Evolutionary conservation across 345 rosid species (phyloP).

Genomic region (Eucalyptus curtisii): DNA sequence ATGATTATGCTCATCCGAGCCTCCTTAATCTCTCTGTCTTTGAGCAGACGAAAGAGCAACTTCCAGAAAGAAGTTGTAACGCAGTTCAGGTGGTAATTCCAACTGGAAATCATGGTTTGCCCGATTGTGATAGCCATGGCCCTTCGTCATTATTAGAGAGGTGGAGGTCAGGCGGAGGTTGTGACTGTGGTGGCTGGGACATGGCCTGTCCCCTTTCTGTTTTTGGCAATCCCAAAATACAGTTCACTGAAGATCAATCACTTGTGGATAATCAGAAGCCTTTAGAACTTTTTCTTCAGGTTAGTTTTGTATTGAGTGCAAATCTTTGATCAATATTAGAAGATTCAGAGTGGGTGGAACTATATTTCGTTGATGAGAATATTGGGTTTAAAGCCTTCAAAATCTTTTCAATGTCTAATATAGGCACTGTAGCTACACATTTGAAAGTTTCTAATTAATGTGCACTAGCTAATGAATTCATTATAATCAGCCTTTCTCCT

Average conservation of each 20-base stretch:
- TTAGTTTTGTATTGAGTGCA: slow-evolving; percentile 3
- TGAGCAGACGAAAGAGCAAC: slow-evolving; percentile 20
- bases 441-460: neutral
- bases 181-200: slow-evolving; percentile 99
- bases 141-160: slow-evolving; percentile 74
- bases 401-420: neutral
- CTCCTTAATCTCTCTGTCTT: slow-evolving; percentile 19
- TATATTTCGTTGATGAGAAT: neutral
- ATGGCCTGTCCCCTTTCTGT: slow-evolving; percentile 84
- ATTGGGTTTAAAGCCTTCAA: neutral
- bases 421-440: neutral
- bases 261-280: slow-evolving; percentile 31
- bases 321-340: neutral
- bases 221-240: slow-evolving; percentile 38
- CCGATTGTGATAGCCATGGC: slow-evolving; percentile 36
- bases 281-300: slow-evolving; percentile 63
- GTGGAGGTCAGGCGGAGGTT: slow-evolving; percentile 91
- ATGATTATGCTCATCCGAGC: slow-evolving; percentile 12
- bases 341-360: neutral
- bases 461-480: neutral
- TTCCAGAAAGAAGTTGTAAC: slow-evolving; percentile 5
- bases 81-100: slow-evolving; percentile 65
- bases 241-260: slow-evolving; percentile 32
- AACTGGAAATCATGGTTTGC: slow-evolving; percentile 71
- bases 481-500: neutral